phyloP scores from a whole-genome alignment of 345 rosid genomes.

The Populus ilicifolia region DNA sequence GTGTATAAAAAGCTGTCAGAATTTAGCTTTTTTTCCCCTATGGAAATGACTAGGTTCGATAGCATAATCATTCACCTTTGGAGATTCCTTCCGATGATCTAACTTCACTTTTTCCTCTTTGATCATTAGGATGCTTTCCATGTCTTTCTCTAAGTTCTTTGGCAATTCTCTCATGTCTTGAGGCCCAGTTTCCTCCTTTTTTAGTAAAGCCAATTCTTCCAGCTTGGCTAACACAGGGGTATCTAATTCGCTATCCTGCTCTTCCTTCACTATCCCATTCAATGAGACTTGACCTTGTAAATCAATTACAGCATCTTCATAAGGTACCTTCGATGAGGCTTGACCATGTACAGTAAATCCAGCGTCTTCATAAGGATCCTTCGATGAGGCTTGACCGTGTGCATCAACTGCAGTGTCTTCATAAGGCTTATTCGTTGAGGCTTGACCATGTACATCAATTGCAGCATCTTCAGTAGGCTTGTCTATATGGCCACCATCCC shows the following conservation, averaged over 20 bases:
- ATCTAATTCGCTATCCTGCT: conserved; percentile 9
- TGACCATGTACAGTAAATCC: conserved; percentile 31
- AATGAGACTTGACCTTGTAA: conserved; percentile 37
- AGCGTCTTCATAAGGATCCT: conserved; percentile 36
- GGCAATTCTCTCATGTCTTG: conserved; percentile 25
- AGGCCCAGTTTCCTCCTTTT: conserved; percentile 1
- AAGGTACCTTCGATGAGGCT: conserved; percentile 25
- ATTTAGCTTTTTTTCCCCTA: background rate
- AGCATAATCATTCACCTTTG: conserved; percentile 48
- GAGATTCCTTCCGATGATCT: conserved; percentile 38
- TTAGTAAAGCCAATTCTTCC: conserved; percentile 14
- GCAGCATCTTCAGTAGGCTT: conserved; percentile 37
- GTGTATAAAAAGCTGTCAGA: background rate
- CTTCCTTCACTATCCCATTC: conserved; percentile 38
- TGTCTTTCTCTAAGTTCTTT: conserved; percentile 31
- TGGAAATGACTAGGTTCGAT: background rate
- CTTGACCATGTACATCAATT: conserved; percentile 34
- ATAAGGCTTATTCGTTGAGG: conserved; percentile 21
- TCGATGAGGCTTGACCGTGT: conserved; percentile 36
- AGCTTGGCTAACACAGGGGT: background rate
- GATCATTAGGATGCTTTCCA: conserved; percentile 17
- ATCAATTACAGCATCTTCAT: conserved; percentile 35
- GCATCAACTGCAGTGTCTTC: conserved; percentile 34
- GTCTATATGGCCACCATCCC: conserved; percentile 12
- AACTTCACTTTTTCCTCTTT: conserved; percentile 29